Base-by-base conservation (phyloP, 2,329 filamentous ascomycete genomes). In the Claviceps africana region DNA sequence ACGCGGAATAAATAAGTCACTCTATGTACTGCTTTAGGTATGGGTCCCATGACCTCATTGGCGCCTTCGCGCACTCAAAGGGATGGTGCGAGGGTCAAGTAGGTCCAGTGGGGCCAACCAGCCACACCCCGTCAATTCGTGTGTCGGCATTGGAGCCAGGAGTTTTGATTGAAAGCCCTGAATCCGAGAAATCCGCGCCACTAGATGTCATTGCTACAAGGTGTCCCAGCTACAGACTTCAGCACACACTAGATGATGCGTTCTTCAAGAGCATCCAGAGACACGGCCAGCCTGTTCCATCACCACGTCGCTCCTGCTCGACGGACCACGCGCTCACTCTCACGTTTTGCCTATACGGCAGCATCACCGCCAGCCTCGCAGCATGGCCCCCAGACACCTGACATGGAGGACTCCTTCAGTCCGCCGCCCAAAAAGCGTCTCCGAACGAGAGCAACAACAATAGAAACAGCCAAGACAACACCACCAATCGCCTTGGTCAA, bases 331-430 rank as follows among this genome's bases (percentile, higher is more conserved):
- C 66, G 77, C 56, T 67, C 73, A 65, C 55, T 78, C 52, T 69
- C 75, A 22, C 68, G 75, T 50, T 76, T 77, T 61, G 64, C 72
- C 8, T 65, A 71, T 60, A 51, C 60, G 22, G 55, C 63, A 8
- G 53, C 61, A 7, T 55, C 60, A 1, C 53, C 60, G 19, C 17
- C 44, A n/a, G 57, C 60, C 45, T 58, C 63, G 11, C 37, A 51
- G 13, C 28, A 55, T 51, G 50, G 28, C 50, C 8, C 35, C 47
- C 15, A 19, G 25, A 56, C 53, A 0, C 54, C 56, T 52, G 79
- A 83, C 58, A 81, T 84, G 53, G 81, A 84, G 67, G 81, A 84
- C 72, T 58, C 59, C 61, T 52, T 73, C 60, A 52, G 66, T 1
- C 62, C 65, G 17, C 63, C 57, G 50, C 59, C 51, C 42, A 64